A percentile compares a stretch with the other conserved stretches of the same genome.
phyloP scores from a whole-genome alignment of 306 rosid genomes.

The Myrica gale region DNA sequence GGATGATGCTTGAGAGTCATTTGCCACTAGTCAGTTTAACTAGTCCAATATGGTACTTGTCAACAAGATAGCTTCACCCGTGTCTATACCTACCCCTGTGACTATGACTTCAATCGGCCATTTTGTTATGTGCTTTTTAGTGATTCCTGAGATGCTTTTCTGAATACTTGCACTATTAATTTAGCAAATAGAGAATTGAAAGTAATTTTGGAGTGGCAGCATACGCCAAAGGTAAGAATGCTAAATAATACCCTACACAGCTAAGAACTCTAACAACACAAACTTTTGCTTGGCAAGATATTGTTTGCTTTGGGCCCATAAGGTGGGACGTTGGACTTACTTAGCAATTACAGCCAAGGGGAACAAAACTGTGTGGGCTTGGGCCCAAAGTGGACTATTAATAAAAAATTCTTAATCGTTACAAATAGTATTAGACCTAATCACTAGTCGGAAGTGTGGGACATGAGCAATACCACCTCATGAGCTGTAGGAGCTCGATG shows the following conservation, averaged over 20 bases:
- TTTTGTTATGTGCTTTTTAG: neutral
- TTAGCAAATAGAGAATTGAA: neutral
- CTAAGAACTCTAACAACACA: neutral
- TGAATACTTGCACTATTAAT: neutral
- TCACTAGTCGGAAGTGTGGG: too few species aligned
- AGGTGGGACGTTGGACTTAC: too few species aligned
- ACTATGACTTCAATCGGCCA: neutral
- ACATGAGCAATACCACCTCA: too few species aligned
- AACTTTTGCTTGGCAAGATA: too few species aligned
- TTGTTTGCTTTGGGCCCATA: too few species aligned
- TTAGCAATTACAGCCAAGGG: too few species aligned
- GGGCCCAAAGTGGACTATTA: too few species aligned
- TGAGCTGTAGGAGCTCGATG: too few species aligned
- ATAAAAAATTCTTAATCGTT: too few species aligned
- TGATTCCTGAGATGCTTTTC: neutral
- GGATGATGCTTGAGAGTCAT: neutral
- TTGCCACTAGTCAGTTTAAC: constrained; percentile 1
- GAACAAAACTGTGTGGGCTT: too few species aligned
- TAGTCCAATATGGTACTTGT: neutral
- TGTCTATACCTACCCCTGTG: neutral
- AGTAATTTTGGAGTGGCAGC: neutral
- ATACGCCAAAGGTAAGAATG: neutral
- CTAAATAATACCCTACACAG: neutral
- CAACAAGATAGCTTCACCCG: neutral
- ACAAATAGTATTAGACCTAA: too few species aligned